phyloP scores from a whole-genome alignment of 2,329 filamentous ascomycete genomes.

The Cryphonectria parasitica region DNA sequence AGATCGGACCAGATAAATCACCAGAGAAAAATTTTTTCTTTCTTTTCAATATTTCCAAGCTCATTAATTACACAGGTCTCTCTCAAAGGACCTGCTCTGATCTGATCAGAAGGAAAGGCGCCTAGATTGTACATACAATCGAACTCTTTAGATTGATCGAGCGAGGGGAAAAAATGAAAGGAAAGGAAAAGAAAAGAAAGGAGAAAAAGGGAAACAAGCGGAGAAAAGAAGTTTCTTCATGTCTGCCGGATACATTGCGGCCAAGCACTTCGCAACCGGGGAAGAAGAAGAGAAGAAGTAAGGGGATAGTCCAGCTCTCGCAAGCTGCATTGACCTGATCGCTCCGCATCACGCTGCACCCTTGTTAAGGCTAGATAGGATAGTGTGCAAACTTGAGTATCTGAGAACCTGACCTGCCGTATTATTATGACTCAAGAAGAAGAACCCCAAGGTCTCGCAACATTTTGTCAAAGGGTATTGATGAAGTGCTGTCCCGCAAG shows the following conservation, averaged over 20 bases:
- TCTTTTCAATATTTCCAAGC: slow-evolving; percentile 8
- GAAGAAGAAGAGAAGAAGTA: background rate
- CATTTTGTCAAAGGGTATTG: slow-evolving; percentile 2
- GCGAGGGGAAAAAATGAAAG: background rate
- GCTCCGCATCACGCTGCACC: background rate
- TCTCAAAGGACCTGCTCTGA: background rate
- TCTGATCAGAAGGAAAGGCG: background rate
- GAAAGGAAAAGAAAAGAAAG: background rate
- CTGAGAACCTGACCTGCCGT: background rate
- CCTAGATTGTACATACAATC: background rate
- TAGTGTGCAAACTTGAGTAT: background rate
- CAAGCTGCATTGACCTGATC: background rate
- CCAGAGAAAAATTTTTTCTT: background rate
- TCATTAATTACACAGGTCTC: background rate
- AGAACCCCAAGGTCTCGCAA: background rate
- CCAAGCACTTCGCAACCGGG: background rate
- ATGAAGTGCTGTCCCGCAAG: background rate
- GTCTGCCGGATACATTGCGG: background rate
- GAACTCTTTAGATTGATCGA: background rate
- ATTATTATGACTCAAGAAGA: background rate
- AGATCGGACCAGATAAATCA: background rate
- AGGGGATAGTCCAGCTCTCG: background rate
- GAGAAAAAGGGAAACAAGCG: too few species aligned
- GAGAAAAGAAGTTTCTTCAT: background rate
- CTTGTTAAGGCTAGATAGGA: background rate